Conservation (phyloP, 1,139 yeast genomes). For the Eremothecium gossypii region DNA sequence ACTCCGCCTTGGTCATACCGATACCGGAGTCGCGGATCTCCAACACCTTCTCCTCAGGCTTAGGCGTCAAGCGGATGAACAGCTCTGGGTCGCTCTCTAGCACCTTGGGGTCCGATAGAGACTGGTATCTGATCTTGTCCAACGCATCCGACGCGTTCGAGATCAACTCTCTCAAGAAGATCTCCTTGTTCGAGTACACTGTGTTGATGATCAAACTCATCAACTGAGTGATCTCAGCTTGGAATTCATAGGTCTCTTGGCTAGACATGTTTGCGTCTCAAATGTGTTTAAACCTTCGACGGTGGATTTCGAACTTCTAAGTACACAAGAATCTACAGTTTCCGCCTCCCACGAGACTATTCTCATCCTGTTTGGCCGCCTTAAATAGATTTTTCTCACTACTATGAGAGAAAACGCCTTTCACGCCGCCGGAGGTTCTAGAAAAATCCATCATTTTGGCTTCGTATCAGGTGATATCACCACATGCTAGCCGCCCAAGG, state of each 20-base stretch:
- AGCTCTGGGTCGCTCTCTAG: conserved; percentile 94
- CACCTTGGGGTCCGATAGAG: conserved; percentile 83
- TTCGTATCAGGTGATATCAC: background rate
- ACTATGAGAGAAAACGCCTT: background rate
- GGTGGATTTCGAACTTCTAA: background rate
- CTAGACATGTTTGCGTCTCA: conserved; percentile 40
- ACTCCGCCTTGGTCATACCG: conserved; percentile 99
- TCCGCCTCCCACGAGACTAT: too few relatives aligned
- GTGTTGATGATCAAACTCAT: conserved; percentile 99
- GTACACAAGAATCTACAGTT: background rate
- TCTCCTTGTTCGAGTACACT: conserved; percentile 98
- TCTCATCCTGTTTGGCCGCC: background rate
- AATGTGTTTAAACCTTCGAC: background rate
- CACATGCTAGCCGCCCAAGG: too few relatives aligned
- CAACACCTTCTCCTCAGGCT: conserved; percentile 84
- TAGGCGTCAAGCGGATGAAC: conserved; percentile 95
- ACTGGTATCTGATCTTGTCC: conserved; percentile 96
- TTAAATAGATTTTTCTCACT: conserved; percentile 3
- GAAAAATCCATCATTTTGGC: conserved; percentile 2
- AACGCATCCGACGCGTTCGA: conserved; percentile 96
- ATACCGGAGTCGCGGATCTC: conserved; percentile 99
- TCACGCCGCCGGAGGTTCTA: background rate
- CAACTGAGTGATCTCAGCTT: conserved; percentile 99
- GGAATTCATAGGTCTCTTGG: conserved; percentile 87
- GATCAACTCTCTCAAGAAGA: conserved; percentile 96